A percentile compares a stretch with the other conserved stretches of the same genome.
Conservation (phyloP, 106 monocot genomes). For the Amphibolis antarctica region DNA sequence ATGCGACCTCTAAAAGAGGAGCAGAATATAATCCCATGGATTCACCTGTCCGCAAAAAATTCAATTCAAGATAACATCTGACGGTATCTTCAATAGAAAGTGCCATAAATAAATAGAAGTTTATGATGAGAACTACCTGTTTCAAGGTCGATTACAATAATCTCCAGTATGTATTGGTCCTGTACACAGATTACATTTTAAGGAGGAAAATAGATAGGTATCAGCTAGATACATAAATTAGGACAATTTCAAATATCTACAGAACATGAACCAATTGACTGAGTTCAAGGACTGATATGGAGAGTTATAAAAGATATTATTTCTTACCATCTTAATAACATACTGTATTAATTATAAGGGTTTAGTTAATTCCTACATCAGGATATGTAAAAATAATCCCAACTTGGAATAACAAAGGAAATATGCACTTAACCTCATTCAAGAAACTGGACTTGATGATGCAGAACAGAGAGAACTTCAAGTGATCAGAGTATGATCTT, state of each 20-base stretch:
- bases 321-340: no score
- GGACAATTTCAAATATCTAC: neutral
- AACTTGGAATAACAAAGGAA: no score
- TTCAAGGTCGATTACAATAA: slow-evolving; percentile 67
- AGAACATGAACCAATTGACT: neutral
- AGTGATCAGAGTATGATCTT: no score
- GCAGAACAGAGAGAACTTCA: no score
- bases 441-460: no score
- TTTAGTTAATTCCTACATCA: no score
- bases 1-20: slow-evolving; percentile 44
- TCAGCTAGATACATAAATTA: neutral
- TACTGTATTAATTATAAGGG: no score
- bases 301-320: no score
- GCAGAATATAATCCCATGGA: slow-evolving; percentile 66
- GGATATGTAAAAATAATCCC: no score
- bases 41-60: slow-evolving; percentile 41
- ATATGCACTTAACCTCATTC: no score
- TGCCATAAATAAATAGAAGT: neutral
- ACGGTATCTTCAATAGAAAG: neutral
- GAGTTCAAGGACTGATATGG: no score
- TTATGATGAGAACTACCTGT: slow-evolving; percentile 39
- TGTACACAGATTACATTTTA: slow-evolving; percentile 14
- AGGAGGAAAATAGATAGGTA: neutral
- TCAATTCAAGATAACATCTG: neutral
- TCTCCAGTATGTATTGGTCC: slow-evolving; percentile 70